Base-by-base conservation (phyloP, 768 basidiomycete species). In the Mycena floridula region DNA sequence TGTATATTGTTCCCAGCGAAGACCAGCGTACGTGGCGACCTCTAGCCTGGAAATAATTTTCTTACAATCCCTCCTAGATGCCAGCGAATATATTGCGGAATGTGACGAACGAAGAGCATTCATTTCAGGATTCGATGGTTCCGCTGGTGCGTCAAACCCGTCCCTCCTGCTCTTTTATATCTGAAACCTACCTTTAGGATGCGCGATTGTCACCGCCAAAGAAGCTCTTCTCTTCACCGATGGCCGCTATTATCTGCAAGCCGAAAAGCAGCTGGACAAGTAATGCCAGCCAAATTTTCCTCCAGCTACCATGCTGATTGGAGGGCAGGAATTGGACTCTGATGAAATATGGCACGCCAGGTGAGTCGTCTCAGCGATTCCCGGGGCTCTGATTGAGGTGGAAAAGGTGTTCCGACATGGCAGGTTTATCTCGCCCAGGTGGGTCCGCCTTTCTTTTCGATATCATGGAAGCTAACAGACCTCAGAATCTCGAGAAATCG, bases 181-280 rank as follows among this genome's bases (percentile, higher is more conserved):
- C 37, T 21, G 37, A 38, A 5, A 39, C 38, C 22, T 4, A 16
- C 37, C 46, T 24, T 18, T 51, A 84, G 88, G 89, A 37, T 85
- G 80, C 47, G 93, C 90, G 2, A 59, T 94, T 35, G 69, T 95
- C 20, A 88, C 89, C 0, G 57, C 65, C 38, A 68, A 82, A 23
- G 68, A 79, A 4, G 94, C 93, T 0, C 81, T 72, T 49, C 71
- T 96, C 40, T 98, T 95, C 66, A 98, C 95, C 2, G 95, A 99
- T 67, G 96, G 95, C 3, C 69, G 95, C 37, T 99, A 99, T 58
- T 96, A 88, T 57, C 67, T 97, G 25, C 95, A 99, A 64, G 96
- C 96, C 0, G 79, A 76, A 48, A 77, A 92, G 50, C 90, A 99
- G 63, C 68, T 99, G 51, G 91, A 94, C 61, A 49, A 74, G 90